Base-by-base conservation (phyloP, 495 filamentous ascomycete species). In the Penicillium bovifimosum region DNA sequence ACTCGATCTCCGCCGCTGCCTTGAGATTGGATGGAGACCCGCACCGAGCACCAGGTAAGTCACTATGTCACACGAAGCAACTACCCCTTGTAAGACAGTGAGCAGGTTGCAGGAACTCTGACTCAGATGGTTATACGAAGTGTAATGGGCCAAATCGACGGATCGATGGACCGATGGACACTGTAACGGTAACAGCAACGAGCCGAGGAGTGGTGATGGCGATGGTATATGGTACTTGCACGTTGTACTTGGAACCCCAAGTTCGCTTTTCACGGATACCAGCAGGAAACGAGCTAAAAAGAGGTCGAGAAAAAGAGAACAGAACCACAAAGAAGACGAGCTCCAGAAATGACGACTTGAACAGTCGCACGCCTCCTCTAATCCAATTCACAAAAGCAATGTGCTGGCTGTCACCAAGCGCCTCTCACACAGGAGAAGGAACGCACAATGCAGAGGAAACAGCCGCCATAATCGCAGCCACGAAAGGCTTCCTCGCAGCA, bases 401-500 rank as follows among this genome's bases (percentile, higher is more conserved):
- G 64, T 54, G 64, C 53, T 59, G 67, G 59, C 51, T 55, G 38
- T 20, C 52, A 45, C 24, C 52, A 52, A 36, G 28, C 9, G 41
- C 44, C 18, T n/a, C 47, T 27, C 52, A 14, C 32, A 18, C 52
- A 8, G 31, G 29, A 13, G 24, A 49, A 41, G 42, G 38, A n/a
- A 20, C 24, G 7, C 29, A 24, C 14, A 49, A 9, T 45, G 27
- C 47, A 17, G 27, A 56, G 20, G 70, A 72, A 38, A 53, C 54
- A 41, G 55, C 63, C 38, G 55, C 61, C 34, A 74, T 74, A n/a
- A 61, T 72, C 43, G 45, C 65, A 5, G 59, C 61, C 9, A 61
- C 59, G 6, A 59, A 67, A 14, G 66, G 68, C 17, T 74, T 74
- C 52, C 59, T 74, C 18, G 24, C 61, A 6, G 68, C 69, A 7